These are phyloP conservation scores for Lachnellula subtilissima DNA, from an alignment of 2,329 filamentous ascomycete species.

Conservation along the genomic window DNA sequence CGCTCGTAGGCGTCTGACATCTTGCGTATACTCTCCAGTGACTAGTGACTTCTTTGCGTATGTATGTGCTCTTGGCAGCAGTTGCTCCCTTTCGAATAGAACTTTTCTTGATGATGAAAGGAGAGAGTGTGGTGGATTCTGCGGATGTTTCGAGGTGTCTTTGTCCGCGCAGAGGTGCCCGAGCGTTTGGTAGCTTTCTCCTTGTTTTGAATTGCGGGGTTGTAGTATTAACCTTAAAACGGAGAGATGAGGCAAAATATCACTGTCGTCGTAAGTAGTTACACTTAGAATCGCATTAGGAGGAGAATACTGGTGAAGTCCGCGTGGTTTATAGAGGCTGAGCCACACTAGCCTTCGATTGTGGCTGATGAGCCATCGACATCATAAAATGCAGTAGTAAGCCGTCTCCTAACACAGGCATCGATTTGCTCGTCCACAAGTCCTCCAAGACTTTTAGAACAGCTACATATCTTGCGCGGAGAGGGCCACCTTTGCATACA, in stretches of 20 bases:
- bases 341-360: not conserved
- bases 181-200: slow-evolving; percentile 1
- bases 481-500: not conserved
- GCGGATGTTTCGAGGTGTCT: slow-evolving; percentile 10
- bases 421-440: not conserved
- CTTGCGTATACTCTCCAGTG: slow-evolving; percentile 14
- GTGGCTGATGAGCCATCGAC: not conserved
- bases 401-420: not conserved
- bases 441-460: not conserved
- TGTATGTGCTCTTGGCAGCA: not conserved
- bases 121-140: slow-evolving; percentile 1
- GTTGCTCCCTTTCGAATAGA: not conserved
- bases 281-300: not conserved
- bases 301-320: not conserved
- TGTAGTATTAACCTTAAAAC: not conserved
- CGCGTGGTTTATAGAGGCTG: not conserved
- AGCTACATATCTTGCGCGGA: not conserved
- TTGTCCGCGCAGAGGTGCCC: slow-evolving; percentile 15
- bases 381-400: not conserved
- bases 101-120: not conserved
- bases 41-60: not conserved
- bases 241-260: not conserved
- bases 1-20: slow-evolving; percentile 78
- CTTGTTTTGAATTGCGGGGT: not conserved
- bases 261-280: not conserved